Conservation (phyloP, 108 stramenopile species). For the Nitzschia putrida region DNA sequence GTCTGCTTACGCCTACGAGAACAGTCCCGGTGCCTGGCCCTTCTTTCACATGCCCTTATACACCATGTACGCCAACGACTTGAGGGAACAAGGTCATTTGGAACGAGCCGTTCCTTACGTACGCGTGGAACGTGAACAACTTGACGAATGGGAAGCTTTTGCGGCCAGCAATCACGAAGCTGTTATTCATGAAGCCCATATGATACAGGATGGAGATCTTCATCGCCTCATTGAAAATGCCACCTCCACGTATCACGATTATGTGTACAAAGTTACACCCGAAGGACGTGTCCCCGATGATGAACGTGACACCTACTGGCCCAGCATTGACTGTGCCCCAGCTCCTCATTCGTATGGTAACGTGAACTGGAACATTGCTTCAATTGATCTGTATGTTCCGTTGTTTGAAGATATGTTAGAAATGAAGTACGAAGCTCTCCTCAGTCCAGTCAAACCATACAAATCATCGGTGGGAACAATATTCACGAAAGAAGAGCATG, state of each 20-base stretch:
- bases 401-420: neutral
- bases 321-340: neutral
- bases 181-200: neutral
- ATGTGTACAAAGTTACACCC: neutral
- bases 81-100: neutral
- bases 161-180: neutral
- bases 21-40: neutral
- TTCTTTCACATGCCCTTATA: neutral
- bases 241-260: neutral
- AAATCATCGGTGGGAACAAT: neutral
- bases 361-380: conserved; percentile 13
- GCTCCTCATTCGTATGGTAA: neutral
- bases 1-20: neutral
- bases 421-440: neutral
- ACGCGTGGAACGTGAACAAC: neutral
- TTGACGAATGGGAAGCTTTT: neutral
- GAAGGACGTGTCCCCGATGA: neutral
- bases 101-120: neutral
- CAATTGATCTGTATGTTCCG: neutral
- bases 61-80: neutral
- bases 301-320: neutral
- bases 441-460: neutral
- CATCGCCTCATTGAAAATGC: neutral
- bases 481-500: conserved; percentile 13
- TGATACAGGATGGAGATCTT: conserved; percentile 11